These are phyloP conservation scores for Amesomyces nigricolor DNA, from an alignment of 2,329 filamentous ascomycete species.

Conservation along the genomic window DNA sequence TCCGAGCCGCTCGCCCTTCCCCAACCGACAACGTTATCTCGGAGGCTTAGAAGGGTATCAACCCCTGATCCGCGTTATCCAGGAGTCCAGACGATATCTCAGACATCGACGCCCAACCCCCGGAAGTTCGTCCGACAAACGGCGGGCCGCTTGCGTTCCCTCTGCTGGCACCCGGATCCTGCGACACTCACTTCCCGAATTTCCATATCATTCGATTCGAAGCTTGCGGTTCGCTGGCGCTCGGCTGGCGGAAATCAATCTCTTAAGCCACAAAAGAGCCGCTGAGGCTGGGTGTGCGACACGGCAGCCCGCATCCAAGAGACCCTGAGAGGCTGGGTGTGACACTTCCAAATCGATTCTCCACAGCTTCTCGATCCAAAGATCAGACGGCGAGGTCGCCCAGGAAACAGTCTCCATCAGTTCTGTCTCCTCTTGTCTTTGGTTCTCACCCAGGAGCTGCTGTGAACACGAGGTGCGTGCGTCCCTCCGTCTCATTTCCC, in stretches of 20 bases:
- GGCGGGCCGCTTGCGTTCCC: slow-evolving; percentile 1
- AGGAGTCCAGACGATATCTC: slow-evolving; percentile 23
- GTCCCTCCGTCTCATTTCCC: slow-evolving; percentile 1
- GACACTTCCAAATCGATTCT: neutral
- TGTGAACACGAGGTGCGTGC: slow-evolving; percentile 16
- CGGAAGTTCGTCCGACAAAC: slow-evolving; percentile 9
- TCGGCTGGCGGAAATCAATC: neutral
- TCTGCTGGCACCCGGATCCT: slow-evolving; percentile 5
- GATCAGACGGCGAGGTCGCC: neutral
- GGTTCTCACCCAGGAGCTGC: neutral
- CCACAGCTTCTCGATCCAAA: neutral
- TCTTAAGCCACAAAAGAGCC: neutral
- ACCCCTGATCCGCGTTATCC: slow-evolving; percentile 27
- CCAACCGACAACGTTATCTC: slow-evolving; percentile 25
- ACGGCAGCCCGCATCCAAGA: neutral
- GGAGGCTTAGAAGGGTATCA: neutral
- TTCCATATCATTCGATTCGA: slow-evolving; percentile 3
- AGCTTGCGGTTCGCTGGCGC: neutral
- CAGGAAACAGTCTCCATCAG: neutral
- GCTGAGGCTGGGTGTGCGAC: neutral
- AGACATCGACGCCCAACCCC: slow-evolving; percentile 21
- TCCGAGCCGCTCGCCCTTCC: slow-evolving; percentile 22
- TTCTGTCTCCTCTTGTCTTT: too few relatives aligned
- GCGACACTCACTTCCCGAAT: slow-evolving; percentile 5
- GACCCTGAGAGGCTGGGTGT: neutral